These are phyloP conservation scores for Nepenthes alata DNA, from an alignment of 179 eudicot genomes.

Conservation along the genomic window DNA sequence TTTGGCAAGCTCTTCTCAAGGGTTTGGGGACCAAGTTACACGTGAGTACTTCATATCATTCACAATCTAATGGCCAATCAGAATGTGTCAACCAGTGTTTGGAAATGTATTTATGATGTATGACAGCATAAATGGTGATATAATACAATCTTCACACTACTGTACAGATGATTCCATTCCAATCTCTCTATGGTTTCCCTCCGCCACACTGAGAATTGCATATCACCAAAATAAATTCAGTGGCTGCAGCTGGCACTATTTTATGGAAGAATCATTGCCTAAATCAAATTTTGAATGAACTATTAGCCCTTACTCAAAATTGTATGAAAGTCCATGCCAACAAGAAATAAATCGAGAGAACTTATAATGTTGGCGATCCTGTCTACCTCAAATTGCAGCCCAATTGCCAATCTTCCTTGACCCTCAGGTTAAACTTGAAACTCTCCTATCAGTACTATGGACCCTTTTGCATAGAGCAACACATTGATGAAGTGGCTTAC, in stretches of 20 bases:
- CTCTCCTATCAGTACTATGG: conserved; percentile 6
- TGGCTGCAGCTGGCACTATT: not conserved
- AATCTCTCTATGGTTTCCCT: conserved; percentile 4
- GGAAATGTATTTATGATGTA: conserved; percentile 6
- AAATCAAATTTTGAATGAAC: not conserved
- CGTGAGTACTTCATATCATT: conserved; percentile 1
- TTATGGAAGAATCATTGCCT: not conserved
- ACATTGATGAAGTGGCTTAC: too few species aligned
- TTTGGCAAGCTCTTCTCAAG: not conserved
- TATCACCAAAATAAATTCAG: not conserved
- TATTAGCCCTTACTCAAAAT: not conserved
- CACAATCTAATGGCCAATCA: conserved; percentile 6
- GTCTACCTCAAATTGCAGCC: conserved; percentile 4
- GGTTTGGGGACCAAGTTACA: not conserved
- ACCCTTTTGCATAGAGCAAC: not conserved
- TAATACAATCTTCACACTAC: conserved; percentile 3
- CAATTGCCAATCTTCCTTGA: not conserved
- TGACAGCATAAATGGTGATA: conserved; percentile 4
- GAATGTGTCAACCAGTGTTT: conserved; percentile 5
- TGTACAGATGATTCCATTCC: not conserved
- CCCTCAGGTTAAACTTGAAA: not conserved
- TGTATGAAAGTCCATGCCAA: conserved; percentile 4
- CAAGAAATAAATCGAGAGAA: not conserved
- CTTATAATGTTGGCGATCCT: not conserved
- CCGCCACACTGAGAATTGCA: not conserved